These are phyloP conservation scores for Tremella fuciformis DNA, from an alignment of 768 basidiomycete species.

Conservation along the genomic window DNA sequence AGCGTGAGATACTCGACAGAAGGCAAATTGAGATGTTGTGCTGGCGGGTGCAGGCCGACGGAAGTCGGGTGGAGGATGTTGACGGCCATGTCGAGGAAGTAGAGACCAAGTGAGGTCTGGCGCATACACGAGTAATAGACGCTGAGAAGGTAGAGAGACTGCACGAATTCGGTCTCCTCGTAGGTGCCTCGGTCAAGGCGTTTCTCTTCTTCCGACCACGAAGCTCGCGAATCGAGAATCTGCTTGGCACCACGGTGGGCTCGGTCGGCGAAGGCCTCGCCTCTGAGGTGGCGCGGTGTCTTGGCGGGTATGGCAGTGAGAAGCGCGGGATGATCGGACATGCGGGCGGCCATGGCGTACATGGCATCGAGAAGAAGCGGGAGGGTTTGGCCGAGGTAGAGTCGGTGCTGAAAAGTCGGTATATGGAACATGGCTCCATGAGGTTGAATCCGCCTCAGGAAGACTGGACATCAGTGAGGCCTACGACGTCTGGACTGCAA, in stretches of 20 bases:
- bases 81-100: slow-evolving; percentile 38
- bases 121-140: slow-evolving; percentile 35
- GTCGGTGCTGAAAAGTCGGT: slow-evolving; percentile 47
- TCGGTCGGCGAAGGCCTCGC: slow-evolving; percentile 40
- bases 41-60: slow-evolving; percentile 21
- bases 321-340: slow-evolving; percentile 30
- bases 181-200: slow-evolving; percentile 30
- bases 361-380: slow-evolving; percentile 45
- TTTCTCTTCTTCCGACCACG: slow-evolving; percentile 27
- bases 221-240: slow-evolving; percentile 17
- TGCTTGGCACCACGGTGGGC: slow-evolving; percentile 29
- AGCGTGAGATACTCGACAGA: slow-evolving; percentile 37
- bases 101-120: slow-evolving; percentile 27
- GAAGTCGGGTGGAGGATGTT: slow-evolving; percentile 29
- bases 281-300: slow-evolving; percentile 33
- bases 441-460: slow-evolving; percentile 41
- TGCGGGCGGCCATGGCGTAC: slow-evolving; percentile 43
- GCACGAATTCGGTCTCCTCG: slow-evolving; percentile 47
- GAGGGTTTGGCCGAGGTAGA: slow-evolving; percentile 37
- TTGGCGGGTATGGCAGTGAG: slow-evolving; percentile 22
- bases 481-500: neutral
- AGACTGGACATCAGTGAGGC: slow-evolving; percentile 31
- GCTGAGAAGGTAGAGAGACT: slow-evolving; percentile 35
- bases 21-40: slow-evolving; percentile 13
- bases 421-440: slow-evolving; percentile 46